Conservation (phyloP, 768 basidiomycete genomes). For the Lyophyllum atratum region DNA sequence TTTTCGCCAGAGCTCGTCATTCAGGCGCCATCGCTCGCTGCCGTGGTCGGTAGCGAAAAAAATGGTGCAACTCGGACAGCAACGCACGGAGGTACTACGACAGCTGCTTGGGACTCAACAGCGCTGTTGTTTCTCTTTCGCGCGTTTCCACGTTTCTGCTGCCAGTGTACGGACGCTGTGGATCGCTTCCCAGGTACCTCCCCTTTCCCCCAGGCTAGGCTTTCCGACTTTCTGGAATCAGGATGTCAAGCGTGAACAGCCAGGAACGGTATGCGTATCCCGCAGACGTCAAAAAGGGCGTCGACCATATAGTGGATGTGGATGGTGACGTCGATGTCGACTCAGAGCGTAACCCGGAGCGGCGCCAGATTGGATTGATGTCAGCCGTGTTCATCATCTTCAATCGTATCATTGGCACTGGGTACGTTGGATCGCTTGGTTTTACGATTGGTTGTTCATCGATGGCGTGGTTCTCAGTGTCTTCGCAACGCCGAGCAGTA, state of each 20-base stretch:
- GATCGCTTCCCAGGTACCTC: neutral
- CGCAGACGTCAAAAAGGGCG: neutral
- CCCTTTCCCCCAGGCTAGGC: neutral
- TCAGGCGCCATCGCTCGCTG: constrained; percentile 1
- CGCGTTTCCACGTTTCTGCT: neutral
- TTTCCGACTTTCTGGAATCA: neutral
- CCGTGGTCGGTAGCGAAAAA: neutral
- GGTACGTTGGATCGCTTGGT: constrained; percentile 27
- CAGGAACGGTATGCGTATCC: neutral
- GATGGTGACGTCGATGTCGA: neutral
- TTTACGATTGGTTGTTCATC: neutral
- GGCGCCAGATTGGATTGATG: constrained; percentile 26
- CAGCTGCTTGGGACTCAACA: neutral
- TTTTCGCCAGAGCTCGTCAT: constrained; percentile 9
- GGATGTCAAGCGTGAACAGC: constrained; percentile 3
- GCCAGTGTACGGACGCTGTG: neutral
- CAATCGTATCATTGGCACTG: constrained; percentile 39
- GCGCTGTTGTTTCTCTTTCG: neutral
- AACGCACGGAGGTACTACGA: neutral
- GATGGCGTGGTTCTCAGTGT: constrained; percentile 18
- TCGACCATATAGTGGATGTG: neutral
- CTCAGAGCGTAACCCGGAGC: constrained; percentile 4
- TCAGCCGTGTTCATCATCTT: constrained; percentile 39
- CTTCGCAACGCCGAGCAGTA: constrained; percentile 36
- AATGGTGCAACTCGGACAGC: neutral